A percentile compares a stretch with the other conserved stretches of the same genome.
phyloP scores from a whole-genome alignment of 345 rosid species.

The Brassica rapa region DNA sequence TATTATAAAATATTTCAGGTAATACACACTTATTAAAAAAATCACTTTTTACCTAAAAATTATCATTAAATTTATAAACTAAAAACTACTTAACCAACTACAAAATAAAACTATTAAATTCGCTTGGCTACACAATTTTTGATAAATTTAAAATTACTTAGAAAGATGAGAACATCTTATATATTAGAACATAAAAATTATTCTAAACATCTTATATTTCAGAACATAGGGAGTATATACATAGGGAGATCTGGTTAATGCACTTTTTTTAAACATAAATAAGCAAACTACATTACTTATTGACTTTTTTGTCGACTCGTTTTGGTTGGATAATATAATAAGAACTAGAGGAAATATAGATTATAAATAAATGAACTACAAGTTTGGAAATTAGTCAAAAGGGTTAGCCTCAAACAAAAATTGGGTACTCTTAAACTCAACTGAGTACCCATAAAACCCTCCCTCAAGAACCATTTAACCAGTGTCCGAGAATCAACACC shows the following conservation, averaged over 20 bases:
- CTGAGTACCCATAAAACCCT: constrained; percentile 39
- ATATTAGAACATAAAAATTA: no score
- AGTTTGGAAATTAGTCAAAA: constrained; percentile 29
- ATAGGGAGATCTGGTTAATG: background rate
- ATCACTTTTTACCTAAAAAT: no score
- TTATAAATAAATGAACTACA: constrained; percentile 31
- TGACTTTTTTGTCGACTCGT: constrained; percentile 18
- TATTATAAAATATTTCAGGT: no score
- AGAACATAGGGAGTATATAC: background rate
- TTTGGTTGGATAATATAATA: background rate
- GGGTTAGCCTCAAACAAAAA: constrained; percentile 42
- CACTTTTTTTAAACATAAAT: background rate
- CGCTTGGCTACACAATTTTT: no score
- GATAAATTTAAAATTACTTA: no score
- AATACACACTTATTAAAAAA: no score
- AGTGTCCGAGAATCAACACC: constrained; percentile 13
- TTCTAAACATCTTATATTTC: no score
- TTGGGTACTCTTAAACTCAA: constrained; percentile 34
- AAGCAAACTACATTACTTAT: background rate
- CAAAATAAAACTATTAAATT: no score
- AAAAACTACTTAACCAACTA: no score
- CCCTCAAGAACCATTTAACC: constrained; percentile 40
- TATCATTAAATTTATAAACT: no score
- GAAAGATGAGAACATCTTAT: no score
- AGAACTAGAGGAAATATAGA: background rate